Percentiles rank a stretch among this genome's conserved stretches.
These are phyloP conservation scores for Epichloe sibirici DNA, from an alignment of 2,329 filamentous ascomycete genomes.

Conservation along the genomic window DNA sequence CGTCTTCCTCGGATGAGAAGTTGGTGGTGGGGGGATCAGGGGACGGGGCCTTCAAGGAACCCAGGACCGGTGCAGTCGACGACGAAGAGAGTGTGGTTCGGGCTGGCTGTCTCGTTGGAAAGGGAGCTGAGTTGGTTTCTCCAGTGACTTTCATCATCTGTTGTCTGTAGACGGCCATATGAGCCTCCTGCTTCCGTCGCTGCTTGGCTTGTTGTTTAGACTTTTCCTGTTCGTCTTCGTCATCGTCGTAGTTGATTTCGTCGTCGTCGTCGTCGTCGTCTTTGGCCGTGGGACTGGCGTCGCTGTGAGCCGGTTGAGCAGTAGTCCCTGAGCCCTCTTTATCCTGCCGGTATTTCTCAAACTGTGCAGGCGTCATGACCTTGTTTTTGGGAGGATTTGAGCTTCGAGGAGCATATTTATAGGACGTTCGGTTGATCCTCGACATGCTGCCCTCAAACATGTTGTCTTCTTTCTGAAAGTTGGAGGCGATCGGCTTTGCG, in stretches of 20 bases:
- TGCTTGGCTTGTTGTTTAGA: slow-evolving; percentile 62
- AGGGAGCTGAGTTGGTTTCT: slow-evolving; percentile 35
- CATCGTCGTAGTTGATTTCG: slow-evolving; percentile 55
- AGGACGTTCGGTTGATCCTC: slow-evolving; percentile 24
- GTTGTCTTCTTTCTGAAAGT: slow-evolving; percentile 36
- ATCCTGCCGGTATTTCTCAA: slow-evolving; percentile 68
- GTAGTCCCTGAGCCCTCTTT: slow-evolving; percentile 45
- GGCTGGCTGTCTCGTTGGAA: slow-evolving; percentile 20
- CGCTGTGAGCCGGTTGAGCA: slow-evolving; percentile 25
- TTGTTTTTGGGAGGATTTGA: slow-evolving; percentile 46
- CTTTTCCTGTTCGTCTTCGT: slow-evolving; percentile 70
- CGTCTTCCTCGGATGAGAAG: slow-evolving; percentile 69
- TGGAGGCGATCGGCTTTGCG: slow-evolving; percentile 16
- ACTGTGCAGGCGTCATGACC: slow-evolving; percentile 83
- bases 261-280: slow-evolving; percentile 52
- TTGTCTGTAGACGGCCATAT: slow-evolving; percentile 79
- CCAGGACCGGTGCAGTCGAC: slow-evolving; percentile 51
- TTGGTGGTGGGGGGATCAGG: slow-evolving; percentile 31
- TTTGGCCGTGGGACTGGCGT: slow-evolving; percentile 30
- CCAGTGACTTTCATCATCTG: slow-evolving; percentile 96
- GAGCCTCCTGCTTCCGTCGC: slow-evolving; percentile 77
- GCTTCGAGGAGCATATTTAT: slow-evolving; percentile 23
- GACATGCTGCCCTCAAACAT: slow-evolving; percentile 38
- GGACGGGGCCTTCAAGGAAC: slow-evolving; percentile 23
- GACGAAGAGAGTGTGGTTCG: slow-evolving; percentile 46